Percentiles rank a stretch among this genome's conserved stretches.
phyloP scores from a whole-genome alignment of 495 filamentous ascomycete genomes.

The Oidiodendron maius region DNA sequence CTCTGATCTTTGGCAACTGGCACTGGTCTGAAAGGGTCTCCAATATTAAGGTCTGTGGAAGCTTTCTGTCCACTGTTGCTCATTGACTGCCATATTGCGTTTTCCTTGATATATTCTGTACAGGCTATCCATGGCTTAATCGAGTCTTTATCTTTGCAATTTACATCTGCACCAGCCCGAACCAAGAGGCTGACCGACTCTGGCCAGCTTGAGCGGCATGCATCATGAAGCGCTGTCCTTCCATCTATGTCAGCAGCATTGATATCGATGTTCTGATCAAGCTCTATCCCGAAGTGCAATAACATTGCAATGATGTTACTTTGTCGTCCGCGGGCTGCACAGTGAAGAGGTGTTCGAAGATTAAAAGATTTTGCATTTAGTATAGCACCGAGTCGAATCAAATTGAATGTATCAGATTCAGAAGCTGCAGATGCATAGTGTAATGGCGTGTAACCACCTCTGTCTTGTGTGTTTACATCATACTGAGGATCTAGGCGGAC shows the following conservation, averaged over 20 bases:
- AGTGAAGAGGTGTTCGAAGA: conserved; percentile 31
- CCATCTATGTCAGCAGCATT: conserved; percentile 16
- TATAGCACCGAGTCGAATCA: conserved; percentile 31
- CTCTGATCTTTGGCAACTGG: too few species aligned
- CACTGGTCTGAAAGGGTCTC: too few species aligned
- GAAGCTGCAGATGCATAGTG: conserved; percentile 30
- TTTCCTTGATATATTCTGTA: too few species aligned
- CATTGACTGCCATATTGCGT: too few species aligned
- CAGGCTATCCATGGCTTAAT: too few species aligned
- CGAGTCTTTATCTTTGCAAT: too few species aligned
- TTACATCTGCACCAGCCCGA: conserved; percentile 26
- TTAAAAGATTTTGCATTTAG: conserved; percentile 21
- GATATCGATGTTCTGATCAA: conserved; percentile 10
- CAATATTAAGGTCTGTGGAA: too few species aligned
- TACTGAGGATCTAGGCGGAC: not conserved
- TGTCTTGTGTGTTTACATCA: conserved; percentile 14
- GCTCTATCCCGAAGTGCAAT: conserved; percentile 19
- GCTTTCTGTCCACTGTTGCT: too few species aligned
- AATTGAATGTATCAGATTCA: conserved; percentile 18
- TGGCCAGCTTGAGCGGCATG: conserved; percentile 30
- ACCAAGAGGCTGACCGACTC: conserved; percentile 31
- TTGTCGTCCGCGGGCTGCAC: conserved; percentile 29
- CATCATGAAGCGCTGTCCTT: conserved; percentile 28
- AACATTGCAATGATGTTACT: conserved; percentile 33
- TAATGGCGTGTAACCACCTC: conserved; percentile 14